A percentile compares a stretch with the other conserved stretches of the same genome.
phyloP scores from a whole-genome alignment of 768 basidiomycete species.

The Amanita pallidorosea region DNA sequence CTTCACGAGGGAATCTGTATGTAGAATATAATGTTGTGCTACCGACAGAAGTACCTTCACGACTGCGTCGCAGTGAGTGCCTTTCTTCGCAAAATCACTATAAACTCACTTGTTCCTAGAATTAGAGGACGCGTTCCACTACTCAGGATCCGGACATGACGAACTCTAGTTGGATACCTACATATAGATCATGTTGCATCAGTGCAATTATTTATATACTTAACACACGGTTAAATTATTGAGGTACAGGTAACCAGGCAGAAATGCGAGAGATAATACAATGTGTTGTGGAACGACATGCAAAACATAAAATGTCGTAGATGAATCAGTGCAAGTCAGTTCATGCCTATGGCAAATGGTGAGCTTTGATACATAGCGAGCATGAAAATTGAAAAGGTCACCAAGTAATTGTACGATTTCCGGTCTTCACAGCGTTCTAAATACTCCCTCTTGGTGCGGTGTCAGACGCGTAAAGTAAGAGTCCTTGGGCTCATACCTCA shows the following conservation, averaged over 20 bases:
- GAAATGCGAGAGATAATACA: background rate
- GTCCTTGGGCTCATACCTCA: conserved; percentile 45
- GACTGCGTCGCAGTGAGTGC: conserved; percentile 66
- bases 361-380: background rate
- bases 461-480: background rate
- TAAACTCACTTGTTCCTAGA: conserved; percentile 24
- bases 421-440: conserved; percentile 82
- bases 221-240: background rate
- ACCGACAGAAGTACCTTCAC: conserved; percentile 58
- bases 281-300: background rate
- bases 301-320: background rate
- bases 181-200: conserved; percentile 5
- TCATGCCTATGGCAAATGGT: background rate
- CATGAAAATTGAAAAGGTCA: conserved; percentile 12
- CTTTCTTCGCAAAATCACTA: background rate
- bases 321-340: background rate
- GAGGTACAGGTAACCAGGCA: background rate
- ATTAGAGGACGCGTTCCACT: conserved; percentile 42
- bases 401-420: conserved; percentile 80
- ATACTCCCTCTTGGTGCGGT: conserved; percentile 71
- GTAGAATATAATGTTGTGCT: conserved; percentile 92
- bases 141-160: conserved; percentile 25
- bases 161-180: conserved; percentile 25
- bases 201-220: conserved; percentile 15
- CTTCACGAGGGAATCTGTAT: conserved; percentile 71